A percentile compares a stretch with the other conserved stretches of the same genome.
Conservation (phyloP, 148 eudicot species). For the Rhododendron molle region DNA sequence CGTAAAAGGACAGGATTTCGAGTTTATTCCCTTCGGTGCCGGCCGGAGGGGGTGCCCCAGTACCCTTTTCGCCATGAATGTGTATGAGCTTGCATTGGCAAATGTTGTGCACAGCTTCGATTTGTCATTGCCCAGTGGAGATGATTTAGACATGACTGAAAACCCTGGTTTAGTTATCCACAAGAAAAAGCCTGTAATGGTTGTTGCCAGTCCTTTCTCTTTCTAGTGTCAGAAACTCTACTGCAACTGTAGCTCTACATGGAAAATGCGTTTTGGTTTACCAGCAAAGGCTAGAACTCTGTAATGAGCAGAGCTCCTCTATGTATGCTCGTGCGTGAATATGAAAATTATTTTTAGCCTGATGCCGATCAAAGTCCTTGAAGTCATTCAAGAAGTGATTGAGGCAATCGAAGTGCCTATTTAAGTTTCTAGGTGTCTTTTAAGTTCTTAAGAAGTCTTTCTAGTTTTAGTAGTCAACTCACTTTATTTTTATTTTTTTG, state of each 20-base stretch:
- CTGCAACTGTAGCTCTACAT: background rate
- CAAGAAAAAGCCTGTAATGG: background rate
- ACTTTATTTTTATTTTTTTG: too few relatives aligned
- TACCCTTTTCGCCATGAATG: background rate
- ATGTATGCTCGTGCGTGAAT: background rate
- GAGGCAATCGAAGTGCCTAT: too few relatives aligned
- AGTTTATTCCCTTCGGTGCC: slow-evolving; percentile 31
- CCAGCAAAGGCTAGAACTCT: background rate
- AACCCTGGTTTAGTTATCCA: background rate
- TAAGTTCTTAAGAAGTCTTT: too few relatives aligned
- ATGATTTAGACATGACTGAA: background rate
- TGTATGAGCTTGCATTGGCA: background rate
- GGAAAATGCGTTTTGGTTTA: background rate
- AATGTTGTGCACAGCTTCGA: background rate
- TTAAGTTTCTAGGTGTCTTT: too few relatives aligned
- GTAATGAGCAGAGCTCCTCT: background rate
- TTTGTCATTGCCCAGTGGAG: background rate
- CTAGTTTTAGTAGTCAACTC: too few relatives aligned
- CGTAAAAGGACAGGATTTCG: slow-evolving; percentile 29
- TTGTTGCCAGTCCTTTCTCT: background rate
- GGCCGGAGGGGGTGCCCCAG: background rate
- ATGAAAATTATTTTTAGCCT: too few relatives aligned
- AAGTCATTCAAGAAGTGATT: too few relatives aligned
- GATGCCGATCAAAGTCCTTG: too few relatives aligned
- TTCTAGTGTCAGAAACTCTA: background rate